These are phyloP conservation scores for Solanum acaule DNA, from an alignment of 257 asterid species.

Conservation along the genomic window DNA sequence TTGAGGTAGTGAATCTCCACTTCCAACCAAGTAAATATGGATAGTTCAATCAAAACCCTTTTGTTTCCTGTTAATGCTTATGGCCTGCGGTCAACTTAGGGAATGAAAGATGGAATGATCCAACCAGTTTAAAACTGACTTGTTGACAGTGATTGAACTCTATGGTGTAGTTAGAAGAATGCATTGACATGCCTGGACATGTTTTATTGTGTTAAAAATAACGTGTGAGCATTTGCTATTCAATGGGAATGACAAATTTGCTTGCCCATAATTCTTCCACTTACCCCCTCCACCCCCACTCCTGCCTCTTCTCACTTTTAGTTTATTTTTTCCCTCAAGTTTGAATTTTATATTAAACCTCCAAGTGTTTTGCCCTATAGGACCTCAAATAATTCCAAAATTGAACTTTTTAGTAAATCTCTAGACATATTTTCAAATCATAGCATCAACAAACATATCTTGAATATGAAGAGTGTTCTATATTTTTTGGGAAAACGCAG, in stretches of 20 bases:
- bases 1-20: neutral
- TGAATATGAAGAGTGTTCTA: neutral
- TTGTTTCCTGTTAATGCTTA: neutral
- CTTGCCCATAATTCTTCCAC: neutral
- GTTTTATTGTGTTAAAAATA: slow-evolving; percentile 2
- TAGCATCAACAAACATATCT: neutral
- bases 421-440: neutral
- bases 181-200: neutral
- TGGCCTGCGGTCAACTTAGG: neutral
- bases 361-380: neutral
- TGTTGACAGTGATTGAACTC: slow-evolving; percentile 2
- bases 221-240: slow-evolving; percentile 7
- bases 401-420: neutral
- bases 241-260: slow-evolving; percentile 4
- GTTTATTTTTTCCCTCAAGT: neutral
- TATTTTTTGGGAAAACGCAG: neutral
- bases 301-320: neutral
- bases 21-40: slow-evolving; percentile 6
- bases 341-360: neutral
- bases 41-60: neutral
- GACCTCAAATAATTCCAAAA: neutral
- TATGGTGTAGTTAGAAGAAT: slow-evolving; percentile 3
- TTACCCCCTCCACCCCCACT: neutral
- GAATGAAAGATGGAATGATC: slow-evolving; percentile 4
- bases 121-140: slow-evolving; percentile 5